Conservation (phyloP, 1,284 basidiomycete genomes). For the Ganoderma meredithae region DNA sequence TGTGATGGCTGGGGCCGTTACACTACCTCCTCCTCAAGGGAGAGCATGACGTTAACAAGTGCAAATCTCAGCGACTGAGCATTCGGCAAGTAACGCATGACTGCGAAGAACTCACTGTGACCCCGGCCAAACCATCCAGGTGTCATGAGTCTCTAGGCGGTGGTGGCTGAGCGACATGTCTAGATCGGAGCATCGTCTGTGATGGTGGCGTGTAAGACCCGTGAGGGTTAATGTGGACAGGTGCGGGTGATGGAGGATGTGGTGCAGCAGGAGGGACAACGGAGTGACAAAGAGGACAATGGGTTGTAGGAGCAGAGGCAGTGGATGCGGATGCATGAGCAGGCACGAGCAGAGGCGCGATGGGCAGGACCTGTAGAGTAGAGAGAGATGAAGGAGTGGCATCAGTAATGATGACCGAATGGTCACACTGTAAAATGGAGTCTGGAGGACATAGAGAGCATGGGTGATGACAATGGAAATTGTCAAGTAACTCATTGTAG, state of each 20-base stretch:
- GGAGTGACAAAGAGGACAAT: background rate
- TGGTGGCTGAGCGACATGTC: constrained; percentile 21
- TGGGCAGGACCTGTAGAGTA: background rate
- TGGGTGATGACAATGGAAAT: constrained; percentile 44
- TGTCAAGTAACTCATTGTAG: constrained; percentile 41
- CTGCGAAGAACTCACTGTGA: background rate
- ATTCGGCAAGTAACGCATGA: background rate
- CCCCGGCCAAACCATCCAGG: constrained; percentile 5
- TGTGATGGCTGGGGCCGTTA: no score
- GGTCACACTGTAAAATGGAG: background rate
- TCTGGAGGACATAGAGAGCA: constrained; percentile 28
- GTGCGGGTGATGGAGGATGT: constrained; percentile 8
- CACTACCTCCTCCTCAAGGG: constrained; percentile 12
- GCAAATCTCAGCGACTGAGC: background rate
- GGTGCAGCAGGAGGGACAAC: constrained; percentile 18
- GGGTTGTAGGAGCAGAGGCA: background rate
- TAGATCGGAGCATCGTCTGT: constrained; percentile 24
- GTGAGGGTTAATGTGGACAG: constrained; percentile 12
- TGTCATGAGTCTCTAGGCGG: constrained; percentile 10
- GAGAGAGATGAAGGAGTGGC: background rate
- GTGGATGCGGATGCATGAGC: no score
- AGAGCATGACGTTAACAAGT: constrained; percentile 7
- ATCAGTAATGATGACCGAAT: background rate
- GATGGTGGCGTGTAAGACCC: constrained; percentile 19
- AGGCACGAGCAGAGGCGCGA: background rate